These are phyloP conservation scores for Capronia epimyces DNA, from an alignment of 2,329 filamentous ascomycete genomes.

Conservation along the genomic window DNA sequence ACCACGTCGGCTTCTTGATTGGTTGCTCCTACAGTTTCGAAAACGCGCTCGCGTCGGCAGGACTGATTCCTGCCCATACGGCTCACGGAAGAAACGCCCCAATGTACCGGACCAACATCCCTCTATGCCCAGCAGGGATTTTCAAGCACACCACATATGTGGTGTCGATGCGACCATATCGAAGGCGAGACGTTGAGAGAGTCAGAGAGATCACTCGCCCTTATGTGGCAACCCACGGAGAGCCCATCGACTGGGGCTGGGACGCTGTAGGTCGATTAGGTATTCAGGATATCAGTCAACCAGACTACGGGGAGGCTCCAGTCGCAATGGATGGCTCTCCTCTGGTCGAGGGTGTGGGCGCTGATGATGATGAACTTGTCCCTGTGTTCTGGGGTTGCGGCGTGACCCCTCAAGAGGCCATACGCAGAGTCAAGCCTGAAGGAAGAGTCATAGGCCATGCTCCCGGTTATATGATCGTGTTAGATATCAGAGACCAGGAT, in stretches of 20 bases:
- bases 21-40: constrained; percentile 63
- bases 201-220: constrained; percentile 53
- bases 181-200: constrained; percentile 43
- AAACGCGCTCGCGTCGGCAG: constrained; percentile 48
- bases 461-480: constrained; percentile 58
- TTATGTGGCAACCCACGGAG: constrained; percentile 56
- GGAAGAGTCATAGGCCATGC: constrained; percentile 58
- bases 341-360: constrained; percentile 22
- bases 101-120: constrained; percentile 57
- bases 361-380: constrained; percentile 40
- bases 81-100: constrained; percentile 48
- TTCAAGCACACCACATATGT: constrained; percentile 54
- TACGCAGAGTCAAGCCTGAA: constrained; percentile 51
- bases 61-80: constrained; percentile 50
- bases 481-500: constrained; percentile 42
- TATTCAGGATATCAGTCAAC: constrained; percentile 48
- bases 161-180: constrained; percentile 61
- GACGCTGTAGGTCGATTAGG: constrained; percentile 50
- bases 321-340: constrained; percentile 36
- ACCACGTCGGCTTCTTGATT: constrained; percentile 59
- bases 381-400: constrained; percentile 62
- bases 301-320: constrained; percentile 55
- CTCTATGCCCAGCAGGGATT: constrained; percentile 53
- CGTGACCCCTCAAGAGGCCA: constrained; percentile 61
- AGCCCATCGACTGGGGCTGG: constrained; percentile 62